Evolutionary conservation across 306 rosid genomes (phyloP).

Genomic region (Trifolium repens): DNA sequence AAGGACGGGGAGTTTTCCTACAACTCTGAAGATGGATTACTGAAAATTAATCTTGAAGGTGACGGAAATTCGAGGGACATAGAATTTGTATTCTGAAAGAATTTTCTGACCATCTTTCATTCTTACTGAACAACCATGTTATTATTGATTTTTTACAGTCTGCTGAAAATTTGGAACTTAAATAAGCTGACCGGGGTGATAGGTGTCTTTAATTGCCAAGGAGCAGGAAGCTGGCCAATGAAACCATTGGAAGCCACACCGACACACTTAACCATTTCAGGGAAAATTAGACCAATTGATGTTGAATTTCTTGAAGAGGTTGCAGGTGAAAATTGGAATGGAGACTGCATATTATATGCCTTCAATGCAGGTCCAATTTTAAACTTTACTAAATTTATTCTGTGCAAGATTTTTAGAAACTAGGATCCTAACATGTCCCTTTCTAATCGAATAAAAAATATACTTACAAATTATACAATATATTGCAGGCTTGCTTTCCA

Average conservation of each 20-base stretch:
- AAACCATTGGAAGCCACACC: conserved; percentile 44
- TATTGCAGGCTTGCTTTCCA: conserved; percentile 60
- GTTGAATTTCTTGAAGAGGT: conserved; percentile 67
- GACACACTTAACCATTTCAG: conserved; percentile 40
- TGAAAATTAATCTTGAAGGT: conserved; percentile 54
- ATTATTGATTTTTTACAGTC: conserved; percentile 41
- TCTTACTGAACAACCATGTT: conserved; percentile 14
- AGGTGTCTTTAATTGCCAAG: conserved; percentile 79
- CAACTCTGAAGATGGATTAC: conserved; percentile 51
- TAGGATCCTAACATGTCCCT: too few species aligned
- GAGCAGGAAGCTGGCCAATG: conserved; percentile 73
- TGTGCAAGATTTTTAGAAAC: too few species aligned
- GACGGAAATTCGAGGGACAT: conserved; percentile 54
- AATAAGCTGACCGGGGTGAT: conserved; percentile 63
- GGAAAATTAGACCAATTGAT: conserved; percentile 57
- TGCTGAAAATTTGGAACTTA: conserved; percentile 77
- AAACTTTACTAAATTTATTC: too few species aligned
- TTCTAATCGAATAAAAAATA: too few species aligned
- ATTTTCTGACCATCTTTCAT: background rate
- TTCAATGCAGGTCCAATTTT: conserved; percentile 60
- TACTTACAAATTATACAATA: background rate
- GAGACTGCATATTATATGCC: conserved; percentile 61
- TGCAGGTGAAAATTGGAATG: conserved; percentile 73
- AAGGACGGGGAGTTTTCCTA: conserved; percentile 61
- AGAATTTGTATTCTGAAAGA: conserved; percentile 53